Conservation (phyloP, 1,284 basidiomycete genomes). For the Microbotryum scabiosae region DNA sequence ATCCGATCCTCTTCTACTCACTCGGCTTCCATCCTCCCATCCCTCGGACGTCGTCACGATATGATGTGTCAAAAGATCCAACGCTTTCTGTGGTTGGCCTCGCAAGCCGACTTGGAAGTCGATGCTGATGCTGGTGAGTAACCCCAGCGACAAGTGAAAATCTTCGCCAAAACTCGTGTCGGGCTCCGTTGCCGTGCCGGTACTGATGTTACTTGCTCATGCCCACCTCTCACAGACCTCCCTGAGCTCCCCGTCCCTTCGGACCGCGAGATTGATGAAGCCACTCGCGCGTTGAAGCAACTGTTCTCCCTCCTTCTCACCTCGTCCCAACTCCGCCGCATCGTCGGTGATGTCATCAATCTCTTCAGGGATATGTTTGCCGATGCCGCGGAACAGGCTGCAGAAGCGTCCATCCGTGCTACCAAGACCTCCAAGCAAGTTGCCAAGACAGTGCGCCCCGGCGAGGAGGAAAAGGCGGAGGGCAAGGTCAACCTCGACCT, state of each 20-base stretch:
- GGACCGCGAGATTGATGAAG: constrained; percentile 40
- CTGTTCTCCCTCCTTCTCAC: constrained; percentile 43
- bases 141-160: background rate
- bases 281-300: constrained; percentile 41
- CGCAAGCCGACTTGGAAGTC: constrained; percentile 34
- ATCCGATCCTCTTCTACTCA: background rate
- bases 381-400: constrained; percentile 37
- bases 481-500: constrained; percentile 22
- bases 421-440: constrained; percentile 35
- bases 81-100: constrained; percentile 37
- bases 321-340: constrained; percentile 41
- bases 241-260: constrained; percentile 20
- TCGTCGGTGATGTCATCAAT: constrained; percentile 43
- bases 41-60: too few relatives aligned
- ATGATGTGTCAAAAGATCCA: constrained; percentile 26
- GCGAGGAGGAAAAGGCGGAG: constrained; percentile 33
- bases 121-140: constrained; percentile 12
- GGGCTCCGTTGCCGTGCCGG: background rate
- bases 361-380: constrained; percentile 44
- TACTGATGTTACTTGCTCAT: constrained; percentile 9
- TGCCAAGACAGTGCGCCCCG: constrained; percentile 20
- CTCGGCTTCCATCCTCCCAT: background rate
- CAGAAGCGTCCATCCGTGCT: constrained; percentile 10
- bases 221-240: constrained; percentile 36
- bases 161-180: too few relatives aligned